Conservation (phyloP, 2,329 filamentous ascomycete species). For the Fusarium sp. region DNA sequence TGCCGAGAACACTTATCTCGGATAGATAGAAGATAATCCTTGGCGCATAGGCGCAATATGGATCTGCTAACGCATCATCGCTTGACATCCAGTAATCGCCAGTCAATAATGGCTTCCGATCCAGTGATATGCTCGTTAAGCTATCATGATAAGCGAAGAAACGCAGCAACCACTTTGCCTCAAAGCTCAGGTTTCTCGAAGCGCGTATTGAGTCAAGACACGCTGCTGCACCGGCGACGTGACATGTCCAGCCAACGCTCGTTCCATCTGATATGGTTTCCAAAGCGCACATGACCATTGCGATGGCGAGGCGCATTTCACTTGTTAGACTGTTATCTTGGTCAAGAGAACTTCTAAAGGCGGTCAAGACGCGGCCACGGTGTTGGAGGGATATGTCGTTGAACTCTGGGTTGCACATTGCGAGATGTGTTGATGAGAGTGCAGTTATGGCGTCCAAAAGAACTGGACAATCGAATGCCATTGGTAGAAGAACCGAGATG, state of each 20-base stretch:
- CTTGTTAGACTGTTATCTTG: accelerated
- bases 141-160: background rate
- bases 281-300: background rate
- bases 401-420: background rate
- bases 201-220: background rate
- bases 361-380: accelerated
- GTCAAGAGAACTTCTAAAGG: accelerated
- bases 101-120: background rate
- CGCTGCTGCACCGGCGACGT: background rate
- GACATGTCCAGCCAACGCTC: background rate
- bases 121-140: accelerated
- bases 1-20: background rate
- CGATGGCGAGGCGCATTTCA: background rate
- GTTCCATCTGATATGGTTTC: background rate
- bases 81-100: background rate
- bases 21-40: background rate
- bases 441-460: accelerated
- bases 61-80: background rate
- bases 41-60: background rate
- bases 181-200: background rate
- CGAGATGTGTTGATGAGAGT: background rate
- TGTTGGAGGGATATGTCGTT: background rate
- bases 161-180: accelerated
- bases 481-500: accelerated
- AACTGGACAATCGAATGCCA: background rate